phyloP scores from a whole-genome alignment of 345 rosid genomes.

The Rhodomyrtus tomentosa region DNA sequence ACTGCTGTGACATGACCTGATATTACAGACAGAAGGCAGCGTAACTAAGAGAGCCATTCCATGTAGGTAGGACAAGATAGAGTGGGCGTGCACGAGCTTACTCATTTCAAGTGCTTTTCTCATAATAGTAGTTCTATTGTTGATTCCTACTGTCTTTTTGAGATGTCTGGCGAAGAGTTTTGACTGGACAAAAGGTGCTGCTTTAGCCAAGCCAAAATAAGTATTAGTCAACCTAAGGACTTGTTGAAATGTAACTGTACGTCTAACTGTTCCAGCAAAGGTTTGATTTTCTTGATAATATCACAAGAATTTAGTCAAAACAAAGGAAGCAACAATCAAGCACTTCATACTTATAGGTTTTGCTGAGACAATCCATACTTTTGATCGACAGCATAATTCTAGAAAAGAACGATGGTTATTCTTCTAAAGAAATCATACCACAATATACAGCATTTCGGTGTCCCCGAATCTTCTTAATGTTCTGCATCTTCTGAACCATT shows the following conservation, averaged over 20 bases:
- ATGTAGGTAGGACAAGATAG: no score
- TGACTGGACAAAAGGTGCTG: neutral
- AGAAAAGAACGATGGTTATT: neutral
- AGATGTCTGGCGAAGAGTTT: neutral
- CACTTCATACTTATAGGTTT: neutral
- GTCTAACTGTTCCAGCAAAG: neutral
- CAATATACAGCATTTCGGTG: slow-evolving; percentile 98
- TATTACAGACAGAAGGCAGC: no score
- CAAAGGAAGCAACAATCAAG: neutral
- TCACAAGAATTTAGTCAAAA: neutral
- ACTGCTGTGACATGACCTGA: neutral
- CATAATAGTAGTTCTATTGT: neutral
- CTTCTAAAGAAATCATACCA: slow-evolving; percentile 35
- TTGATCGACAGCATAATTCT: neutral
- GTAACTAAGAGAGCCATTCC: no score
- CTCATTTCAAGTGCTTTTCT: neutral
- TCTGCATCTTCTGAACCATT: slow-evolving; percentile 96
- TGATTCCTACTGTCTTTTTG: neutral
- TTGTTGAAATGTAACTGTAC: neutral
- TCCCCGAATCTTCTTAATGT: slow-evolving; percentile 80
- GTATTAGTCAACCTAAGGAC: neutral
- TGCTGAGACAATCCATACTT: neutral
- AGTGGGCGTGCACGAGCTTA: no score
- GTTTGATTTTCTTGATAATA: neutral
- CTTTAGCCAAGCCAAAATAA: neutral